Percentiles rank a stretch among this genome's conserved stretches.
These are phyloP conservation scores for Rusavskia elegans DNA, from an alignment of 495 filamentous ascomycete species.

Conservation along the genomic window DNA sequence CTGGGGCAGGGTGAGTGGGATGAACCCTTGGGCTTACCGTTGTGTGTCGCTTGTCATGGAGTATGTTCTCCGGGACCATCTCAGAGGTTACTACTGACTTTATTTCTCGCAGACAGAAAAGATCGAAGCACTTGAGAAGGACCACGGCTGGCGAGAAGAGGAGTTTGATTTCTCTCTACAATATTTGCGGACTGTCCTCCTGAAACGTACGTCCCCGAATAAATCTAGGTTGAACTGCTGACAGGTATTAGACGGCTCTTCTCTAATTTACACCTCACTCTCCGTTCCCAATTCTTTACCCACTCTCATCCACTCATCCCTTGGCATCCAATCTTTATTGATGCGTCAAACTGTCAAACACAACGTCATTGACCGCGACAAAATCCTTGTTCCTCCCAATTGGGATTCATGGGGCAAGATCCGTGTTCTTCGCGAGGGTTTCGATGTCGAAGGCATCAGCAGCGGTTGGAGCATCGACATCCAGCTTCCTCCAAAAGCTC, in stretches of 20 bases:
- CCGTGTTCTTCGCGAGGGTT: conserved; percentile 79
- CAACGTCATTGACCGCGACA: conserved; percentile 92
- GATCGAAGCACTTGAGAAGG: conserved; percentile 74
- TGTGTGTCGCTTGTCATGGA: conserved; percentile 89
- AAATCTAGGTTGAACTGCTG: background rate
- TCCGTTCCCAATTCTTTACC: conserved; percentile 65
- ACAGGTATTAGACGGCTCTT: conserved; percentile 54
- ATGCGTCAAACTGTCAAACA: conserved; percentile 74
- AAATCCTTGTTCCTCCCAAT: conserved; percentile 82
- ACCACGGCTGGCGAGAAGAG: conserved; percentile 82
- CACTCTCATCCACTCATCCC: conserved; percentile 67
- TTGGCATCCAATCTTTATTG: conserved; percentile 79
- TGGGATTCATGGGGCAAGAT: conserved; percentile 99
- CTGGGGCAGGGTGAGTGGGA: conserved; percentile 89
- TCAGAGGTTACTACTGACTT: background rate
- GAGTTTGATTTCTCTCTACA: conserved; percentile 87
- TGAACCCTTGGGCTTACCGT: conserved; percentile 70
- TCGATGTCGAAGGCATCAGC: conserved; percentile 77
- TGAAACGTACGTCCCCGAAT: conserved; percentile 47
- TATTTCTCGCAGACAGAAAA: conserved; percentile 51
- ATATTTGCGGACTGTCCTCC: conserved; percentile 67
- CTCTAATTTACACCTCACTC: conserved; percentile 77
- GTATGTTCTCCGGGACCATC: conserved; percentile 36
- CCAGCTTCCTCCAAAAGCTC: conserved; percentile 26
- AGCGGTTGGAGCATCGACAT: conserved; percentile 75